Evolutionary conservation across 768 basidiomycete genomes (phyloP), one percentile per base, ranked within the genome.

Genomic region (Naganishia randhawae): DNA sequence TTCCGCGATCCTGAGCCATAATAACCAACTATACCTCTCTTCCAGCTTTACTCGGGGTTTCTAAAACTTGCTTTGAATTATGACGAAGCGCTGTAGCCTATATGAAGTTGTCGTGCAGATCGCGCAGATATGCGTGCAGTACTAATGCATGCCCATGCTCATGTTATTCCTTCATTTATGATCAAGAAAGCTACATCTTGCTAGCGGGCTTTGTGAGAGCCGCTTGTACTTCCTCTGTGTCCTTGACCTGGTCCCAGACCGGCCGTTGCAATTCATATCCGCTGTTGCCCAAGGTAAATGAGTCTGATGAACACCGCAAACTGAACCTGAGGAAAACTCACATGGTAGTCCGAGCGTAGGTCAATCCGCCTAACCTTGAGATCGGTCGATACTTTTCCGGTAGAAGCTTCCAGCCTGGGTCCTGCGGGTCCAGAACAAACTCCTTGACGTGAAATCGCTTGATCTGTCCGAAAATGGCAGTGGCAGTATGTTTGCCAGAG

Each of bases 311-410:
- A 11, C 50, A 25, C 25, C 17, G 27, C 17, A 13, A 31, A 4
- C 2, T 13, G 9, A 32, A 6, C n/a, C 29, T 22, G 19, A 37
- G 3, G 37, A 37, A 13, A 10, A 41, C 65, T 51, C 39, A 68
- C 63, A 25, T 25, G 7, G 57, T 29, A 8, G 39, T 61, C 13
- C 69, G 39, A 9, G 64, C 69, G 37, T 69, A 69, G 52, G 81
- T 81, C 35, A 79, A 80, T 11, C 85, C 87, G 37, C 85, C 87
- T 37, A 89, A 78, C 50, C 88, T 82, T 0, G 72, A 73, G 0
- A 81, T 73, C 1, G 78, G 75, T 51, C 71, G 70, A 11, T 79
- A 67, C 55, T 76, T 73, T 63, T 78, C 77, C 7, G 72, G 63
- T 45, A 75, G 0, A 9, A 79, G 61, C 63, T 71, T 73, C 63